Evolutionary conservation across 2,329 filamentous ascomycete species (phyloP), one percentile per base, ranked within the genome.

Genomic region (Ceratocystis cubensis): DNA sequence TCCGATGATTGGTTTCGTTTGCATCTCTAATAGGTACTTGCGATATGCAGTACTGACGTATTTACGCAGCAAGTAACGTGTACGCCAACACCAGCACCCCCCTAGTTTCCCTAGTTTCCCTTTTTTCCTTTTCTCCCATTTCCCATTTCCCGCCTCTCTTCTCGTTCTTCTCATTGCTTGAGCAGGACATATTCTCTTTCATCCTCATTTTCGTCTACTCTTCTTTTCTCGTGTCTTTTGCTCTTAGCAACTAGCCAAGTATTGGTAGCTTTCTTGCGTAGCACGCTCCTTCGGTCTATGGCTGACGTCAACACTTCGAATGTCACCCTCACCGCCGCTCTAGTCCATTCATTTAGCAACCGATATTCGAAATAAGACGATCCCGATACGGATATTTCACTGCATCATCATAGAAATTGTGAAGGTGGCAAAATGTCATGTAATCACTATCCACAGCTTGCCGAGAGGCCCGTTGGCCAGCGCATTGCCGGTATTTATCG

Each of bases 401-500:
- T 44, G 45, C 37, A n/a, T 59, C 17, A 37, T 37, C 25, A n/a
- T 30, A 61, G 46, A 56, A 41, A 25, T 5, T 37, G 64, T 28
- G 41, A 22, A n/a, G 20, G 20, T 22, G 22, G 53, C 17, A 25
- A 53, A n/a, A 65, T 61, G 22, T 13, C 64, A n/a, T 22, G 20
- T 6, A 46, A 37, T n/a, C 30, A 33, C 69, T 84, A 84, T 69
- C 81, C 82, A n/a, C 70, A 78, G 67, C 79, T 78, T 70, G 81
- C 79, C 37, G 73, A 77, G 37, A 77, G 75, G 68, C 84, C 84
- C 22, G 80, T 85, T 65, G 91, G 90, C 70, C 88, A 94, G 76
- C 85, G 88, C 74, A 96, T 96, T 75, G 82, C 86, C 71, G 84
- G 84, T 74, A 91, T 96, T 76, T 95, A 96, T 78, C 88, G 86